Evolutionary conservation across 148 eudicot genomes (phyloP), one percentile per base, ranked within the genome.

Genomic region (Polygonum aviculare): DNA sequence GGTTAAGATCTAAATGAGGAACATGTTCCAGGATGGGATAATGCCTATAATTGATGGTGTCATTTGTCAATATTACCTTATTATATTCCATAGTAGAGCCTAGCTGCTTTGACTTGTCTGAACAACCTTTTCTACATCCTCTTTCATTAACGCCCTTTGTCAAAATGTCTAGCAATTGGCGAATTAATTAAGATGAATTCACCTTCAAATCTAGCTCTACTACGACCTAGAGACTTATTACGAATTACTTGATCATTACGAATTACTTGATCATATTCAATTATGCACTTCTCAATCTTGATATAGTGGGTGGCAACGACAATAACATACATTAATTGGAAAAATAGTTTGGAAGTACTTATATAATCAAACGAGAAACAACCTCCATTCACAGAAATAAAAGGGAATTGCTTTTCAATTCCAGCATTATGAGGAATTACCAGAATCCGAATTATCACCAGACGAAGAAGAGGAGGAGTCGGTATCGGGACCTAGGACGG

Each of bases 401-500:
- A 60, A 26, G 35, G 12, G 67, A n/a, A 59, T 21, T 59, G 22
- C 36, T 21, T 59, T 60, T 60, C 67, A 10, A 33, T 33, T 60
- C 67, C 14, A 26, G 16, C 67, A 60, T 22, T 8, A 22, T 60
- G 38, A 60, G 67, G 26, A 60, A 60, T 60, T 60, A 60, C 67
- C 67, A 60, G 67, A 60, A 60, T 60, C 63, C 63, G 31, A 57
- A 7, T 57, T 8, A 57, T 22, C 67, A 26, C 36, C 67, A 22
- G 82, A 79, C 35, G 88, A 87, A 12, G 87, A 78, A 14, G 84
- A 76, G 0, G 87, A 82, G 36, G 83, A 79, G 2, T 81, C 73
- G 63, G 84, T 83, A 19, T 84, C 84, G 12, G 82, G 55, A 3
- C 76, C 84, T 69, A 88, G 81, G 15, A 87, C 76, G 0, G 84